A percentile compares a stretch with the other conserved stretches of the same genome.
Conservation (phyloP, 2,329 filamentous ascomycete genomes). For the Penicillium sumatraense region DNA sequence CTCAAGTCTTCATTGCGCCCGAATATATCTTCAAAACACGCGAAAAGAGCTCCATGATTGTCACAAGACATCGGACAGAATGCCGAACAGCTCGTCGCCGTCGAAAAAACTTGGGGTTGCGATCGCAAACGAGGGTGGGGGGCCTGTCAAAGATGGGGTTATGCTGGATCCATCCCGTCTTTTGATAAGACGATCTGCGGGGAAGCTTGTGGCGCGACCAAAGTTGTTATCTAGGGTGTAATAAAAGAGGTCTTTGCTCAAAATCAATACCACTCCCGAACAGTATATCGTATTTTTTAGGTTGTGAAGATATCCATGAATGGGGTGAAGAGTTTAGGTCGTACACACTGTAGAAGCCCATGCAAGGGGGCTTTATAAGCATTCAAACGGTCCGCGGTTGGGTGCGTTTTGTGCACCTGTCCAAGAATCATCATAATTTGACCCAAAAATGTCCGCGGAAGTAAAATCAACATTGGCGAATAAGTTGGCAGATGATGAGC, state of each 20-base stretch:
- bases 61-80: slow-evolving; percentile 17
- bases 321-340: not conserved
- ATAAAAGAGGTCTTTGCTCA: not conserved
- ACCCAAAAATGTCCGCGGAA: slow-evolving; percentile 2
- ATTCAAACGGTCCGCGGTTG: not conserved
- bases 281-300: not conserved
- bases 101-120: not conserved
- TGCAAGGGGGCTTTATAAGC: slow-evolving; percentile 3
- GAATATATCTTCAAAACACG: slow-evolving; percentile 13
- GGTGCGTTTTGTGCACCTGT: not conserved
- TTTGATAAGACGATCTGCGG: slow-evolving; percentile 26
- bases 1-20: slow-evolving; percentile 19
- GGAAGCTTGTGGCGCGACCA: slow-evolving; percentile 4
- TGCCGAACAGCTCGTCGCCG: slow-evolving; percentile 26
- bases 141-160: slow-evolving; percentile 31
- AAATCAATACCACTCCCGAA: not conserved
- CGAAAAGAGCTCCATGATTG: not conserved
- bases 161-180: slow-evolving; percentile 12
- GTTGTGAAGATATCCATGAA: not conserved
- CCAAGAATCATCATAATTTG: not conserved
- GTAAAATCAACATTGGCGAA: not conserved
- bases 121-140: slow-evolving; percentile 6
- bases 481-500: not conserved
- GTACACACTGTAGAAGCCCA: not conserved
- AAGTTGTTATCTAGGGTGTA: slow-evolving; percentile 4